Evolutionary conservation across 2,329 filamentous ascomycete species (phyloP).

Genomic region (Sarocladiaceae sp.): DNA sequence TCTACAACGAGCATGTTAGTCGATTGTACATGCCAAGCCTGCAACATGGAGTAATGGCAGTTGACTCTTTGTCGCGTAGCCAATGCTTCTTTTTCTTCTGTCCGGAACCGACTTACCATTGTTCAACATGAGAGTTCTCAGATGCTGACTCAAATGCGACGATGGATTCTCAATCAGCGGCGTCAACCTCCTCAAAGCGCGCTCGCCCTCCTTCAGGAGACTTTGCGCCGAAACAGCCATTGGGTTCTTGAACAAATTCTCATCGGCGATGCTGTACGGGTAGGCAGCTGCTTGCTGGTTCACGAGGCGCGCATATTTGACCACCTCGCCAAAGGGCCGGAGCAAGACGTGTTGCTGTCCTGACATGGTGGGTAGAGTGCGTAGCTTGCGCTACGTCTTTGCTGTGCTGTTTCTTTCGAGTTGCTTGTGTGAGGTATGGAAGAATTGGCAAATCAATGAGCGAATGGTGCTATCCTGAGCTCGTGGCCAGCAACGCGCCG

Average conservation of each 20-base stretch:
- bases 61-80: no score
- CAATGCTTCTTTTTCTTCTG: neutral
- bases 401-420: neutral
- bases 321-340: slow-evolving; percentile 35
- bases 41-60: no score
- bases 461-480: neutral
- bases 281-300: slow-evolving; percentile 23
- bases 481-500: neutral
- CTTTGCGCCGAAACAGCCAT: slow-evolving; percentile 29
- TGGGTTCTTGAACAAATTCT: slow-evolving; percentile 18
- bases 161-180: slow-evolving; percentile 17
- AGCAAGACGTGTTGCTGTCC: slow-evolving; percentile 14
- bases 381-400: neutral
- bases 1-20: slow-evolving; percentile 7
- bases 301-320: slow-evolving; percentile 33
- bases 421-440: no score
- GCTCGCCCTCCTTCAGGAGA: slow-evolving; percentile 32
- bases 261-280: slow-evolving; percentile 10
- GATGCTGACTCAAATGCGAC: slow-evolving; percentile 13
- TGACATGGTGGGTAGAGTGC: neutral
- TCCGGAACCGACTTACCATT: slow-evolving; percentile 24
- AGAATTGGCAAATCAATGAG: no score
- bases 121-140: slow-evolving; percentile 26
- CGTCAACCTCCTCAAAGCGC: slow-evolving; percentile 30
- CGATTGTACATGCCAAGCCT: no score